Conservation (phyloP, 2,329 filamentous ascomycete species). For the Podosphaera xanthii region DNA sequence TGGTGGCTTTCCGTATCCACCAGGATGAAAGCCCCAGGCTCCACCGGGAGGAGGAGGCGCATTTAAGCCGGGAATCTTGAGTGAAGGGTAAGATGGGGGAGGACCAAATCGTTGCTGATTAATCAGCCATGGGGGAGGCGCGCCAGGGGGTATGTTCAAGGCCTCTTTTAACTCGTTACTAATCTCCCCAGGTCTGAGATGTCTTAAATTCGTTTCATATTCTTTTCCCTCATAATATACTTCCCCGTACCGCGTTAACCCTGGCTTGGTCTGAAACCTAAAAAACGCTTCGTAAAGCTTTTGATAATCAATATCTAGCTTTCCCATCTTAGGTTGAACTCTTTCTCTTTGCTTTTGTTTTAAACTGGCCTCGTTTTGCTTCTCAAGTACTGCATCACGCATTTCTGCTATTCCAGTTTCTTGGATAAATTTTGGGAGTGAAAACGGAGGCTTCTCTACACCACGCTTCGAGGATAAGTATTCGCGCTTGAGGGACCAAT, state of each 20-base stretch:
- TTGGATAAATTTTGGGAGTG: slow-evolving; percentile 85
- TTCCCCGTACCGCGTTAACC: slow-evolving; percentile 82
- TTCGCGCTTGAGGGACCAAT: slow-evolving; percentile 92
- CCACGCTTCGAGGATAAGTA: slow-evolving; percentile 93
- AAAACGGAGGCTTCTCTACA: slow-evolving; percentile 85
- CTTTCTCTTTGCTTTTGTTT: slow-evolving; percentile 93
- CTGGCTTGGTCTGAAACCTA: slow-evolving; percentile 87
- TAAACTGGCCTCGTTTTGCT: slow-evolving; percentile 73
- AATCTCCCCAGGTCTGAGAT: slow-evolving; percentile 74
- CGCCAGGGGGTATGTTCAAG: slow-evolving; percentile 76
- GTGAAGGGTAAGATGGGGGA: slow-evolving; percentile 81
- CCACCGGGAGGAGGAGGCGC: slow-evolving; percentile 75
- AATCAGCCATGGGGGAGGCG: slow-evolving; percentile 89
- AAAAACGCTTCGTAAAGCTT: slow-evolving; percentile 98
- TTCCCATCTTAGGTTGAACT: slow-evolving; percentile 88
- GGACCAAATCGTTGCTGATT: slow-evolving; percentile 89
- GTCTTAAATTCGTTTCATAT: slow-evolving; percentile 80
- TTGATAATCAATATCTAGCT: slow-evolving; percentile 94
- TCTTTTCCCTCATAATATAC: slow-evolving; percentile 99
- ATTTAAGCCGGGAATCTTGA: slow-evolving; percentile 86
- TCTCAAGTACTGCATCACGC: slow-evolving; percentile 88
- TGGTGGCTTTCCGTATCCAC: slow-evolving; percentile 88
- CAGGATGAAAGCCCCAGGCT: slow-evolving; percentile 85
- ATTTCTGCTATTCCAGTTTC: slow-evolving; percentile 96
- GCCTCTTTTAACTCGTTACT: slow-evolving; percentile 80